phyloP scores from a whole-genome alignment of 441 rosid species.

The Mallotus japonicus region DNA sequence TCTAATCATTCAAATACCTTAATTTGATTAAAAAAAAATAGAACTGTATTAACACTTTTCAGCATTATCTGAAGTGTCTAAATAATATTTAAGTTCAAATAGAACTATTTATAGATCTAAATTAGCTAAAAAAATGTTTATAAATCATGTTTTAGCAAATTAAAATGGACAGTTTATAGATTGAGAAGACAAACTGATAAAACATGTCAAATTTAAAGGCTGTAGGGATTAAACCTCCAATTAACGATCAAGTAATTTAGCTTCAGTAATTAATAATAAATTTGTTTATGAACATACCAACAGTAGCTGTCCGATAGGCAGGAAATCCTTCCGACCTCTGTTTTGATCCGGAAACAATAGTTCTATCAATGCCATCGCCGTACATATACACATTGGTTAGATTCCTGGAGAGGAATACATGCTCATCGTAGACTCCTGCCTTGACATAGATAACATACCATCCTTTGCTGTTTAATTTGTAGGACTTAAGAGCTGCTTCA shows the following conservation, averaged over 20 bases:
- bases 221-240: too few species aligned
- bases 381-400: constrained; percentile 18
- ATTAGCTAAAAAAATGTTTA: too few species aligned
- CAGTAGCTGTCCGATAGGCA: constrained; percentile 16
- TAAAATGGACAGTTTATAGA: too few species aligned
- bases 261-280: not conserved
- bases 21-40: too few species aligned
- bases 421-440: constrained; percentile 17
- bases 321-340: not conserved
- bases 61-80: too few species aligned
- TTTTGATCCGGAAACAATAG: constrained; percentile 13
- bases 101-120: too few species aligned
- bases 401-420: not conserved
- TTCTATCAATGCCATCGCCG: constrained; percentile 22
- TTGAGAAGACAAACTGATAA: too few species aligned
- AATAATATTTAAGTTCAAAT: too few species aligned
- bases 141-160: too few species aligned
- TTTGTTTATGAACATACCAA: constrained; percentile 2
- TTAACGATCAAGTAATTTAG: not conserved
- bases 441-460: constrained; percentile 20
- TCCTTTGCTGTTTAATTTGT: constrained; percentile 17
- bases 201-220: too few species aligned
- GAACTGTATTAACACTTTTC: too few species aligned
- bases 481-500: constrained; percentile 13
- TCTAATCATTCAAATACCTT: too few species aligned